Base-by-base conservation (phyloP, 371 early-diverging fungal genomes). In the Dinochytrium kinnereticum region DNA sequence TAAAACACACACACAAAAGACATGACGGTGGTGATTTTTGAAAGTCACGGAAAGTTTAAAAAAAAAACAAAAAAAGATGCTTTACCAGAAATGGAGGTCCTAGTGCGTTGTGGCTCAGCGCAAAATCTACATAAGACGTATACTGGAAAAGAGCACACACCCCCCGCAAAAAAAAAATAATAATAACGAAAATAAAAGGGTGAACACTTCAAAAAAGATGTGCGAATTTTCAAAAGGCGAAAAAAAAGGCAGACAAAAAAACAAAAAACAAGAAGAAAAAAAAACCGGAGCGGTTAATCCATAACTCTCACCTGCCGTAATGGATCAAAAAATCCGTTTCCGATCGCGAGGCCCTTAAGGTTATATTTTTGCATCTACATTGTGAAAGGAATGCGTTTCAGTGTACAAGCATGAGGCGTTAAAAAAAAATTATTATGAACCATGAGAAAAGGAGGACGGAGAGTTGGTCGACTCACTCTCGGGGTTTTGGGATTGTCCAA, bases 271-370 rank as follows among this genome's bases (percentile, higher is more conserved):
- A 13, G 10, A 21, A 44, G 49, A 13, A 13, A 44, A 44, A n/a
- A n/a, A n/a, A n/a, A n/a, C n/a, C n/a, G n/a, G n/a, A n/a, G n/a
- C n/a, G n/a, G n/a, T n/a, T n/a, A n/a, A n/a, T n/a, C n/a, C n/a
- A n/a, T n/a, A n/a, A n/a, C n/a, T n/a, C n/a, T n/a, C 44, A 53
- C 55, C 24, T 93, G 93, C 55, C 87, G 86, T 21, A 82, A 30
- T 0, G 94, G 91, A 53, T 94, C 93, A 2, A 94, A 92, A 94
- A 94, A 94, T n/a, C 95, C 95, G 76, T 95, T 95, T 15, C 95
- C 95, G 70, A 95, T 91, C 19, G 87, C 84, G 1, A 93, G 36
- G 1, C 95, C 94, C 69, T 87, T 78, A 7, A 94, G 67, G 64
- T 89, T 85, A 57, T 88, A 85, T 76, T 85, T 26, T 57, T 1